Conservation (phyloP, 2,329 filamentous ascomycete species). For the Colletotrichum costaricense region DNA sequence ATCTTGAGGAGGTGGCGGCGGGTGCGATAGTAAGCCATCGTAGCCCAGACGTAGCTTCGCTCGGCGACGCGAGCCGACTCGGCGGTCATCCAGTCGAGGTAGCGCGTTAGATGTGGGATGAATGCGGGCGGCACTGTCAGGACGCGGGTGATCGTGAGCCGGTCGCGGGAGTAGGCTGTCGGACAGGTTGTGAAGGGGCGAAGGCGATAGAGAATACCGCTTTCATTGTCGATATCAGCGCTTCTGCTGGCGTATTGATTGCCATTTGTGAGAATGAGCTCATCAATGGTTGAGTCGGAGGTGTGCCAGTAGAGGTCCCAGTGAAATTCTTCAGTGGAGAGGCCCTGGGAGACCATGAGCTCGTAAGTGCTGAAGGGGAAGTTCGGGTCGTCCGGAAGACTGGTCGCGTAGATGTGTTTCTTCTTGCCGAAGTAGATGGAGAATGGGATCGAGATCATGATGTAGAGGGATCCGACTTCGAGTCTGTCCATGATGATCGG, state of each 20-base stretch:
- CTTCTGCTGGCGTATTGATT: neutral
- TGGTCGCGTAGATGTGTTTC: constrained; percentile 13
- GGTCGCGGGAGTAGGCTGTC: constrained; percentile 10
- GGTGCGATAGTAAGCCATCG: constrained; percentile 42
- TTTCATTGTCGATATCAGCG: neutral
- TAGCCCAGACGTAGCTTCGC: constrained; percentile 45
- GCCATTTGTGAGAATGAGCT: neutral
- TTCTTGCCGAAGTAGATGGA: constrained; percentile 21
- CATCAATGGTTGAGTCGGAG: constrained; percentile 34
- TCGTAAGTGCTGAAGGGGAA: constrained; percentile 36
- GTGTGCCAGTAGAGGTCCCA: constrained; percentile 52
- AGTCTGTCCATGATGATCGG: constrained; percentile 2
- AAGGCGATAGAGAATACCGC: constrained; percentile 30
- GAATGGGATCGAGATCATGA: constrained; percentile 34
- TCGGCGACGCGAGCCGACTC: constrained; percentile 39
- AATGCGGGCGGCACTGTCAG: constrained; percentile 38
- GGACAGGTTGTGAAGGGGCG: constrained; percentile 5
- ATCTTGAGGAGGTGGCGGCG: constrained; percentile 41
- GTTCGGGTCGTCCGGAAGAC: constrained; percentile 27
- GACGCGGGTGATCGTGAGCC: constrained; percentile 31
- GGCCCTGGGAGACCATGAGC: constrained; percentile 35
- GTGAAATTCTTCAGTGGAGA: constrained; percentile 45
- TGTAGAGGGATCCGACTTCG: constrained; percentile 29
- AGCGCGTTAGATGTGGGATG: constrained; percentile 39
- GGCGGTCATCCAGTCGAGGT: constrained; percentile 47